Base-by-base conservation (phyloP, 805 yeast genomes). In the Torulaspora franciscae region DNA sequence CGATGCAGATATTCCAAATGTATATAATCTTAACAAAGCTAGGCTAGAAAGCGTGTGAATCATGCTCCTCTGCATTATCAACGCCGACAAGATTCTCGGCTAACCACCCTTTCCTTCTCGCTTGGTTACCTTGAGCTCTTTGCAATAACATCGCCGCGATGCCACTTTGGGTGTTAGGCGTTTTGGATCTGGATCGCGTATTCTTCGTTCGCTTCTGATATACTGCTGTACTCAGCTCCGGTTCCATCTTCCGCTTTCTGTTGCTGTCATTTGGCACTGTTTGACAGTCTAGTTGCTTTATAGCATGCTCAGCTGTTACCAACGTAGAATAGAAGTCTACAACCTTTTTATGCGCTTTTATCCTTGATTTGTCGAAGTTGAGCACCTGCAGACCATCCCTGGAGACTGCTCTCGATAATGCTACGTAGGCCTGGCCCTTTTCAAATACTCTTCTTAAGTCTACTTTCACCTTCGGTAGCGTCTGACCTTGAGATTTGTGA, bases 401-500 rank as follows among this genome's bases (percentile, higher is more conserved):
- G 17, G 84, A 76, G 1, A 83, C 84, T 1, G 97, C 98, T 64
- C 99, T 77, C 9, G 96, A 86, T 26, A 93, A 68, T 0, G 98
- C 99, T 25, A 93, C 99, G 61, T 93, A 93, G 0, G 95, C 95
- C 62, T 93, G 99, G 0, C 99, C 99, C 42, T 79, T 81, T 59
- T 90, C 98, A 65, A 91, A 91, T 1, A 85, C 80, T 45, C 73
- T 72, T 29, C 74, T 71, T 49, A 91, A 72, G 61, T 93, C 95
- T 5, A 91, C 95, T 50, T 75, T 75, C 3, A 86, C 89, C 44
- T 77, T 73, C 4, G 83, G 80, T 35, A 89, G 65, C 0, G 98
- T 85, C 65, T 91, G 90, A 1, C 99, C 99, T 63, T 91, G 99
- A 0, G 97, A 81, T 67, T 93, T 91, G 62, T 93, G 99, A 36